Evolutionary conservation across 805 yeast species (phyloP), one percentile per base, ranked within the genome.

Genomic region (Pichia deserticola): DNA sequence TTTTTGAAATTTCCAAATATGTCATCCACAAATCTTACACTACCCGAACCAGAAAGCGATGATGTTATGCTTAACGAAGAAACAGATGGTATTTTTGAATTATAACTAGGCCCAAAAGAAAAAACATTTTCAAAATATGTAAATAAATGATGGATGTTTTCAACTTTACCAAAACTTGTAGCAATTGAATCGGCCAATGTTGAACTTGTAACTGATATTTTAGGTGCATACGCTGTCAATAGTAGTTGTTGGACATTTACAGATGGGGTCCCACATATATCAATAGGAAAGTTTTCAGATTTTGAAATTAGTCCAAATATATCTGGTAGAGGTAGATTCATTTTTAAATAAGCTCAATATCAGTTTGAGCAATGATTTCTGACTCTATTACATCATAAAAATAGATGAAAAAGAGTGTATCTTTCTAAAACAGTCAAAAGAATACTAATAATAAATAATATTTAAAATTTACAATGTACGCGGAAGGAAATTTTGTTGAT

Each of bases 201-300:
- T 3, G 68, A 57, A 3, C 66, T 53, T 6, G 57, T 48, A 9
- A 67, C 68, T 4, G 69, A 57, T 13, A 67, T 53, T 49, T 60
- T 66, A 29, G 71, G 71, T 20, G 66, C 60, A 53, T 54, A 65
- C 38, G 57, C 58, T 11, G 58, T 63, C 3, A 61, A 45, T 3
- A 68, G 53, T 40, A 64, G 29, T 45, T 65, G 69, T 40, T 61
- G 63, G 13, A 59, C 51, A 7, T 58, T 45, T 20, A 59, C 49
- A 3, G 69, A 54, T 4, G 68, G 57, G 2, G 62, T 58, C 4
- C 70, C 68, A 43, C 59, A 51, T 15, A 62, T 39, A 39, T 60
- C 64, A 3, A 55, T 54, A 3, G 51, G 3, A 5, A 37, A 33
- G 7, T 40, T 29, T 10, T 35, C 9, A 12, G 25, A 11, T 28